Evolutionary conservation across 805 yeast species (phyloP), one percentile per base, ranked within the genome.

Genomic region (Candida chauliodis): DNA sequence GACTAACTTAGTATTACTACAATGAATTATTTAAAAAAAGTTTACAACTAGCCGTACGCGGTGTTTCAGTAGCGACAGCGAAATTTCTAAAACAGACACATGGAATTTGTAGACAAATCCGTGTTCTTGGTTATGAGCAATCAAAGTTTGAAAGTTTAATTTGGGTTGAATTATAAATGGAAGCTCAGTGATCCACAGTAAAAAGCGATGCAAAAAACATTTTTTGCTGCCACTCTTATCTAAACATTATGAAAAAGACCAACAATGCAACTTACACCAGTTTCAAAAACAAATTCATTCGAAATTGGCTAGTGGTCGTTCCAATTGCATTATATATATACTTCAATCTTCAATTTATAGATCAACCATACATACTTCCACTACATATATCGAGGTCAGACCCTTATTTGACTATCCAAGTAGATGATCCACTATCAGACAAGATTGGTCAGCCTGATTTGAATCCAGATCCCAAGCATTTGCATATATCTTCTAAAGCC

Each of bases 401-500:
- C 23, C 42, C 42, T 11, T 39, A 39, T 26, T 16, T 6, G 16
- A n/a, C 34, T 14, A 29, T 34, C 5, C 38, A 37, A 14, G 24
- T 17, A 16, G 24, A 33, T 18, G 52, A 49, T 34, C 55, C 55
- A 5, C 30, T 51, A 3, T 44, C 45, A 11, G 55, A 50, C 32
- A 48, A 47, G 8, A 46, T 51, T 3, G 56, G 59, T 7, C 33
- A 39, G 18, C 77, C 81, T 0, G 61, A 74, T 2, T 59, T 76
- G 47, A 30, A 56, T 10, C 83, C 83, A 0, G 51, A 58, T 1
- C 10, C 39, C 1, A 56, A 63, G 9, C 63, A 65, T 37, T 58
- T 71, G 3, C 66, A 64, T 8, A 38, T 42, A 1, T 81, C 78
- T 0, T 18, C 36, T 6, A 48, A 68, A 13, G 88, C 81, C 6